A percentile compares a stretch with the other conserved stretches of the same genome.
Evolutionary conservation across 2,329 filamentous ascomycete genomes (phyloP).

Genomic region (Paraconiothyrium sp.): DNA sequence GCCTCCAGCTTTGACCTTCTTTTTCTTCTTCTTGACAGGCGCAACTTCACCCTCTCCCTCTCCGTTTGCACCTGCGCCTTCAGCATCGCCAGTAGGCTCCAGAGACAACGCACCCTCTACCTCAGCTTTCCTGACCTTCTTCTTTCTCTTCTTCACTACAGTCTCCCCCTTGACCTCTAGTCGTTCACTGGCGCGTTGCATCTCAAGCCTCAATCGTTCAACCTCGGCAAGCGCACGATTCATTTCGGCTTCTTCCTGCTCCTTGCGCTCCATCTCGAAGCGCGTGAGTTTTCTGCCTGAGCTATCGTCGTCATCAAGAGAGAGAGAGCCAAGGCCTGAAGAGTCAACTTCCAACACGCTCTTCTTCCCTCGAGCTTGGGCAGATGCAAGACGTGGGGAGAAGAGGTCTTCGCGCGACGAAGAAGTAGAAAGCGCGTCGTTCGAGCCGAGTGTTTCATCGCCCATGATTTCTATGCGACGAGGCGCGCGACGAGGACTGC

Average conservation of each 20-base stretch:
- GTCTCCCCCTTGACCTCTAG: slow-evolving; percentile 75
- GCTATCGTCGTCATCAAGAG: slow-evolving; percentile 66
- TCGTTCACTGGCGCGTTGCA: slow-evolving; percentile 82
- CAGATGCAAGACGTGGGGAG: slow-evolving; percentile 26
- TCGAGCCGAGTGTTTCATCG: slow-evolving; percentile 58
- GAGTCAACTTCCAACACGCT: slow-evolving; percentile 86
- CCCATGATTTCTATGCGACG: slow-evolving; percentile 56
- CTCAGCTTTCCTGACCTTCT: slow-evolving; percentile 53
- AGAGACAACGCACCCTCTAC: slow-evolving; percentile 68
- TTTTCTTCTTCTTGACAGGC: slow-evolving; percentile 52
- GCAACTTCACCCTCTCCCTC: slow-evolving; percentile 26
- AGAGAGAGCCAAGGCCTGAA: slow-evolving; percentile 78
- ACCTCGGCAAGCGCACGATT: slow-evolving; percentile 87
- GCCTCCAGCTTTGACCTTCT: slow-evolving; percentile 47
- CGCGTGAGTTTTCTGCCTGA: slow-evolving; percentile 38
- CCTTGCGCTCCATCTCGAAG: slow-evolving; percentile 71
- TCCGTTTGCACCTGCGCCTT: slow-evolving; percentile 56
- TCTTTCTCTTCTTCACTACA: slow-evolving; percentile 70
- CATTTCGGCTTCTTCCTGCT: slow-evolving; percentile 88
- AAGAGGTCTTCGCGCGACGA: slow-evolving; percentile 44
- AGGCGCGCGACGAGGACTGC: slow-evolving; percentile 43
- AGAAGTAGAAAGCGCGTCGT: slow-evolving; percentile 32
- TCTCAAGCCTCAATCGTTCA: slow-evolving; percentile 84
- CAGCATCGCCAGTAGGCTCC: slow-evolving; percentile 59
- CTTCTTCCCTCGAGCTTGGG: slow-evolving; percentile 61